Evolutionary conservation across 2,329 filamentous ascomycete genomes (phyloP).

Genomic region (Aspergillus bombycis): DNA sequence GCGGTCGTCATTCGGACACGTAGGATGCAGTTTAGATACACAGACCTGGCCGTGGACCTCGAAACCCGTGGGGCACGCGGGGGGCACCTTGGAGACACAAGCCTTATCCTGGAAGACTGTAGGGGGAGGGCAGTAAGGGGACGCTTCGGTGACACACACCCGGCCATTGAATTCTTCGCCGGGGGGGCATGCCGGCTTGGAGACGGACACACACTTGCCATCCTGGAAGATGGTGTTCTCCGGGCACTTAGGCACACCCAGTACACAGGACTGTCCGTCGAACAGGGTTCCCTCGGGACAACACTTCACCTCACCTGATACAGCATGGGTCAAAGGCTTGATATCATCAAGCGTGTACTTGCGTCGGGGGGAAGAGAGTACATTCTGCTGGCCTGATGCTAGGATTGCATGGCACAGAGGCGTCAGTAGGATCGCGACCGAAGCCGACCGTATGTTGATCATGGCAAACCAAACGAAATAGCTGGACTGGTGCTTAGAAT

Average conservation of each 20-base stretch:
- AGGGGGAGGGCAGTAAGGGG: not conserved
- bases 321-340: not conserved
- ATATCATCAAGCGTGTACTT: not conserved
- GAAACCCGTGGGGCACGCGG: not conserved
- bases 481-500: not conserved
- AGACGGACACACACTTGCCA: not conserved
- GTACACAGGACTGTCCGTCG: not conserved
- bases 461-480: not conserved
- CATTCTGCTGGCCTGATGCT: not conserved
- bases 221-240: not conserved
- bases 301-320: not conserved
- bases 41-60: not conserved
- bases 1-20: not conserved
- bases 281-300: not conserved
- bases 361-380: not conserved
- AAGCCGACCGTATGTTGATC: constrained; percentile 10
- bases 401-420: not conserved
- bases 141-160: not conserved
- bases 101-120: not conserved
- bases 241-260: not conserved
- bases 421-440: constrained; percentile 14
- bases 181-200: not conserved
- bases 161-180: not conserved
- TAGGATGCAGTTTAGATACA: not conserved
- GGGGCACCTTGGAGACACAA: not conserved